phyloP scores from a whole-genome alignment of 139 green algal species.

The Closterium sp. region DNA sequence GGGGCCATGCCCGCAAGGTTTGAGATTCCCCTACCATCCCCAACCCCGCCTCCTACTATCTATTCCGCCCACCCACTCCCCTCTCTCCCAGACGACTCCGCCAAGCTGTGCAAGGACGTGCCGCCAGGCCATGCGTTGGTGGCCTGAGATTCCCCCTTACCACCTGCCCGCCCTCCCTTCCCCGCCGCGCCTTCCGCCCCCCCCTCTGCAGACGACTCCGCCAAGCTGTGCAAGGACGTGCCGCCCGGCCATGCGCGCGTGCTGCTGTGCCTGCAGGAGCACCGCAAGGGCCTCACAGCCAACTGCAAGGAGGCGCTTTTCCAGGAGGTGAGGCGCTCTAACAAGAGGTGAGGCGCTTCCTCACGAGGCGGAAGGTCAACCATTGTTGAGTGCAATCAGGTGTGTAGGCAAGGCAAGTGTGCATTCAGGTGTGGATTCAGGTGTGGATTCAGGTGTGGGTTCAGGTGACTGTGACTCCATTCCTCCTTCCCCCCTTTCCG shows the following conservation, averaged over 20 bases:
- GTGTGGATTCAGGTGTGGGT: no score
- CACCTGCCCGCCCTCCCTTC: background rate
- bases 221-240: constrained; percentile 47
- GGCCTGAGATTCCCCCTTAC: no score
- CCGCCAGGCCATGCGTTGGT: no score
- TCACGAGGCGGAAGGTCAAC: no score
- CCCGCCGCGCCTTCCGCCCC: background rate
- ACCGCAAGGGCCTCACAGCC: constrained; percentile 62
- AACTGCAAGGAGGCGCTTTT: constrained; percentile 68
- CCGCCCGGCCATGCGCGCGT: constrained; percentile 61
- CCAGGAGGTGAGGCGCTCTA: constrained; percentile 25
- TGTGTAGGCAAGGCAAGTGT: no score
- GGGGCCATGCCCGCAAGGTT: constrained; percentile 40
- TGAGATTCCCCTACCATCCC: background rate
- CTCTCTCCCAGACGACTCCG: constrained; percentile 31
- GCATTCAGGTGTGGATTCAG: no score
- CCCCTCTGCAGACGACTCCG: constrained; percentile 33
- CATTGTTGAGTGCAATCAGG: no score
- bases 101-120: background rate
- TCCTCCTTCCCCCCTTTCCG: no score
- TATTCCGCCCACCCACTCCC: background rate
- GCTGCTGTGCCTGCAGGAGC: constrained; percentile 76
- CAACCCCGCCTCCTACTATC: background rate
- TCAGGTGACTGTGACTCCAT: no score
- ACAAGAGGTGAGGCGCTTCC: no score